Conservation (phyloP, 352 stramenopile species). For the Aphanomyces euteiches region DNA sequence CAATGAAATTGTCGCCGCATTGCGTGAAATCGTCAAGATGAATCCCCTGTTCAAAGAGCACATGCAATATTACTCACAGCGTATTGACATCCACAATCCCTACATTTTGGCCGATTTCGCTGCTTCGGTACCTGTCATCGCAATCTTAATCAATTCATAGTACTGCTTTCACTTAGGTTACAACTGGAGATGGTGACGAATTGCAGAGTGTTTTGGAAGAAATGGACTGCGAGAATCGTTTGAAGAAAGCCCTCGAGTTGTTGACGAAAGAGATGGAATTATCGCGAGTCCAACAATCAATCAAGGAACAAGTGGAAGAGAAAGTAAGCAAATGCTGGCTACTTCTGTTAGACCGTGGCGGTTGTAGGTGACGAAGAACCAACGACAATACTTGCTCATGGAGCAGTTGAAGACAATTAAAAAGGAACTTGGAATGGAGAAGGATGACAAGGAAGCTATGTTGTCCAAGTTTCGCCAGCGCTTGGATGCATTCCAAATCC, state of each 20-base stretch:
- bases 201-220: conserved; percentile 93
- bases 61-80: conserved; percentile 95
- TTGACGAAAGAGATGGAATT: conserved; percentile 97
- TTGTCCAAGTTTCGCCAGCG: conserved; percentile 95
- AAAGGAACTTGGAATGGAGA: conserved; percentile 98
- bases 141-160: neutral
- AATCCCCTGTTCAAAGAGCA: conserved; percentile 98
- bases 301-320: conserved; percentile 89
- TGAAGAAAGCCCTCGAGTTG: conserved; percentile 95
- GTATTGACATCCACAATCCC: conserved; percentile 94
- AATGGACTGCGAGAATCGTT: conserved; percentile 90
- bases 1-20: conserved; percentile 97
- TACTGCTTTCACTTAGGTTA: conserved; percentile 49
- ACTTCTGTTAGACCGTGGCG: too few species aligned
- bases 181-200: conserved; percentile 91
- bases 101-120: conserved; percentile 98
- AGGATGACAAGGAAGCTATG: conserved; percentile 98
- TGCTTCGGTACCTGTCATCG: conserved; percentile 46
- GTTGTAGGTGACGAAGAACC: conserved; percentile 92
- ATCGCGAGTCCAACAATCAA: conserved; percentile 96
- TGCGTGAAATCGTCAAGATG: conserved; percentile 95
- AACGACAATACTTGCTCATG: conserved; percentile 97
- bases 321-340: conserved; percentile 36
- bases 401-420: conserved; percentile 99
- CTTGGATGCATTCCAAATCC: conserved; percentile 46